A percentile compares a stretch with the other conserved stretches of the same genome.
phyloP scores from a whole-genome alignment of 805 yeast species.

The Yamadazyma scolyti region DNA sequence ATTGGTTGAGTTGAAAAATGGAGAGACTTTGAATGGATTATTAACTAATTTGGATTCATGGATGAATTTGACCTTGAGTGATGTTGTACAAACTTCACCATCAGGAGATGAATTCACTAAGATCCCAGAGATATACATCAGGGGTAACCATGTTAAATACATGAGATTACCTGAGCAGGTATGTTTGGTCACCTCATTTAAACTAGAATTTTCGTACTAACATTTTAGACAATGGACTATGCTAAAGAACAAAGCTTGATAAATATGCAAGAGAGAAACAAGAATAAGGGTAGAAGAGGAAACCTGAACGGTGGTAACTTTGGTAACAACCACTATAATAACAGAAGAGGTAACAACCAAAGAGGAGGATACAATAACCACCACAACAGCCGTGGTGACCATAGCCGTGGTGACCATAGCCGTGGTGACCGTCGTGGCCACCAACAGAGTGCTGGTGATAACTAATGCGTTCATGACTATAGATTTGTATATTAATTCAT shows the following conservation, averaged over 20 bases:
- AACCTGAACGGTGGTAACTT: constrained; percentile 19
- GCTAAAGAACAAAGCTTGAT: constrained; percentile 63
- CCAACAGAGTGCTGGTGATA: constrained; percentile 5
- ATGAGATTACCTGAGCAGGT: constrained; percentile 65
- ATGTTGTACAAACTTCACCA: constrained; percentile 66
- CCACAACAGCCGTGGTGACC: constrained; percentile 8
- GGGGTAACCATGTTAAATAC: constrained; percentile 81
- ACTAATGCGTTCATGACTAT: constrained; percentile 3
- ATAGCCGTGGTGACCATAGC: constrained; percentile 8
- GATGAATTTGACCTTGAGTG: constrained; percentile 87
- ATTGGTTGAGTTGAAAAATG: constrained; percentile 85
- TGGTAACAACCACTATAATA: constrained; percentile 2
- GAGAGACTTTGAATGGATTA: constrained; percentile 84
- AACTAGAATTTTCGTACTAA: constrained; percentile 8
- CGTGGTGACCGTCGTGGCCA: constrained; percentile 11
- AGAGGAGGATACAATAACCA: constrained; percentile 3
- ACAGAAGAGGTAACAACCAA: constrained; percentile 6
- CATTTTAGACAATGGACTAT: constrained; percentile 53
- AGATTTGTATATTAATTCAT: constrained; percentile 2
- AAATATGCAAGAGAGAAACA: constrained; percentile 47
- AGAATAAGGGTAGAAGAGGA: constrained; percentile 42
- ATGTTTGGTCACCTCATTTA: constrained; percentile 14
- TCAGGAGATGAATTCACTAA: constrained; percentile 60
- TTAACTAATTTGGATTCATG: constrained; percentile 85
- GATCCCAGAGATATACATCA: constrained; percentile 71